These are phyloP conservation scores for Durio zibethinus DNA, from an alignment of 345 rosid species.

Conservation along the genomic window DNA sequence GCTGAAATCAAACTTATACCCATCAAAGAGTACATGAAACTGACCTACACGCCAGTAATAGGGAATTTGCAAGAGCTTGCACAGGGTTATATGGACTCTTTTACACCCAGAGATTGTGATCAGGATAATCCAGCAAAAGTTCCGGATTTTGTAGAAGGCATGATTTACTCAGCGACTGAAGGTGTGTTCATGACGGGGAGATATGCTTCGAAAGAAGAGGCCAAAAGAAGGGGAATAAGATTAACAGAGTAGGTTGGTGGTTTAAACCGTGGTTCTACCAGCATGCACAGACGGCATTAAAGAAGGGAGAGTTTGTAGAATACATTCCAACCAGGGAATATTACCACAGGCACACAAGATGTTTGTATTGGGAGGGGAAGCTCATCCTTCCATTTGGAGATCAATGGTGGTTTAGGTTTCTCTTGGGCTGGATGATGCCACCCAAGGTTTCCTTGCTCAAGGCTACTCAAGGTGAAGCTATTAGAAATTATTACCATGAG, in stretches of 20 bases:
- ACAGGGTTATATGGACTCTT: conserved; percentile 87
- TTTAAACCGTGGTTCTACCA: conserved; percentile 99
- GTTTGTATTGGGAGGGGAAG: conserved; percentile 99
- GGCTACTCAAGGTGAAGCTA: conserved; percentile 98
- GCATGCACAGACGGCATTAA: conserved; percentile 73
- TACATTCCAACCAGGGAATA: conserved; percentile 96
- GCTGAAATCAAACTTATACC: conserved; percentile 92
- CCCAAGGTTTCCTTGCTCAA: conserved; percentile 98
- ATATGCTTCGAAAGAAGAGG: conserved; percentile 90
- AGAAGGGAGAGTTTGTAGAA: conserved; percentile 90
- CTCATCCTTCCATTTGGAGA: conserved; percentile 96
- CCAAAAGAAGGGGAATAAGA: conserved; percentile 83
- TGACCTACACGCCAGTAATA: conserved; percentile 80
- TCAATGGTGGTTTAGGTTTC: conserved; percentile 94
- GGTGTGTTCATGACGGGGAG: conserved; percentile 94
- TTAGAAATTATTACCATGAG: conserved; percentile 96
- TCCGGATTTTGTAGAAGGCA: conserved; percentile 94
- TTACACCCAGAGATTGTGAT: conserved; percentile 86
- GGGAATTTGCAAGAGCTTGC: conserved; percentile 69
- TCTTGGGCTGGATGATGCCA: conserved; percentile 98
- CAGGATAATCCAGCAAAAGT: conserved; percentile 69
- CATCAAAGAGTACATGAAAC: conserved; percentile 85
- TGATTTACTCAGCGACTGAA: conserved; percentile 67
- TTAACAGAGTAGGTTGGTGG: conserved; percentile 97
- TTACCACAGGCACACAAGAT: conserved; percentile 97